Evolutionary conservation across 1,284 basidiomycete species (phyloP).

Genomic region (Sporisorium scitamineum): DNA sequence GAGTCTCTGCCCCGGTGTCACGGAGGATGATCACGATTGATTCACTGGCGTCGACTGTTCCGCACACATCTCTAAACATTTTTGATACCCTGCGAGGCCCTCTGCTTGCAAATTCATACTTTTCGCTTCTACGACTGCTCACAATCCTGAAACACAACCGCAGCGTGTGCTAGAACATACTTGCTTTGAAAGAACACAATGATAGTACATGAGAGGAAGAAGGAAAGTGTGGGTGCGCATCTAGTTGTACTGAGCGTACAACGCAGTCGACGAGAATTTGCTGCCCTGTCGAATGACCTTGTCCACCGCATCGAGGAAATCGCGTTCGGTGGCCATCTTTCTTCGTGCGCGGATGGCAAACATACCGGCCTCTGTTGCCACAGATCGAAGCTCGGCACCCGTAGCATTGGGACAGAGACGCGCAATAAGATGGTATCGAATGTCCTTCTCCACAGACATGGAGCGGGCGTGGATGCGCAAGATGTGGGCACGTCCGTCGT

Average conservation of each 20-base stretch:
- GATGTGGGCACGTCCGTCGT: slow-evolving; percentile 96
- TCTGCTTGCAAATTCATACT: background rate
- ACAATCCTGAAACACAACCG: background rate
- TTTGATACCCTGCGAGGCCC: slow-evolving; percentile 25
- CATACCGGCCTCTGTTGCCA: slow-evolving; percentile 99
- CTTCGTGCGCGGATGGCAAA: slow-evolving; percentile 96
- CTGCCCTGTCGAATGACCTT: slow-evolving; percentile 98
- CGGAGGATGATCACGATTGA: slow-evolving; percentile 53
- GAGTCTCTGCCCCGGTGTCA: slow-evolving; percentile 41
- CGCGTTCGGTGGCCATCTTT: slow-evolving; percentile 96
- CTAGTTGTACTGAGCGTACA: slow-evolving; percentile 64
- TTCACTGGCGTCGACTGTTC: too few relatives aligned
- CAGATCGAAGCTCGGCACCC: slow-evolving; percentile 94
- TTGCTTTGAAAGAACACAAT: slow-evolving; percentile 1
- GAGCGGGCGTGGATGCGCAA: slow-evolving; percentile 93
- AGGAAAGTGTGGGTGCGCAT: background rate
- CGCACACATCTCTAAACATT: background rate
- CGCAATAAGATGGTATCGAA: slow-evolving; percentile 97
- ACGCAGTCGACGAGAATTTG: slow-evolving; percentile 80
- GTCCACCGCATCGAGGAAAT: slow-evolving; percentile 97
- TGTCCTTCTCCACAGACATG: slow-evolving; percentile 97
- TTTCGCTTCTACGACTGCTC: too few relatives aligned
- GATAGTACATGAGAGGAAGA: slow-evolving; percentile 23
- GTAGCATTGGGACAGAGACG: slow-evolving; percentile 97
- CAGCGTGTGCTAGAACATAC: background rate